These are phyloP conservation scores for Microdochium nivale DNA, from an alignment of 2,329 filamentous ascomycete genomes.

Conservation along the genomic window DNA sequence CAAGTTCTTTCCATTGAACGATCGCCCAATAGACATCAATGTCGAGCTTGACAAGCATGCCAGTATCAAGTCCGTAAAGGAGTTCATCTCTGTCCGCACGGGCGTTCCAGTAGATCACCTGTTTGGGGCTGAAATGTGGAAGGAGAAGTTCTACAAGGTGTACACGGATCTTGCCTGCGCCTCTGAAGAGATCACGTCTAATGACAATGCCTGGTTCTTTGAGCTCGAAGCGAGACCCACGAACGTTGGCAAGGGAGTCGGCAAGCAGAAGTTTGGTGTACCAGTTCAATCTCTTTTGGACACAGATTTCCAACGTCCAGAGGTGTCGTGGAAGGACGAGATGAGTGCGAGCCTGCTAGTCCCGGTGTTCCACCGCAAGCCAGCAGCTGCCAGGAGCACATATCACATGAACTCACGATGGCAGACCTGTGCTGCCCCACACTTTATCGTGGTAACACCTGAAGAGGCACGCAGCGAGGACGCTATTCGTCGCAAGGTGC, in stretches of 20 bases:
- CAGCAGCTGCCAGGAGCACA: constrained; percentile 14
- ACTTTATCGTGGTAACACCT: constrained; percentile 67
- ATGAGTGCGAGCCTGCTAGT: constrained; percentile 61
- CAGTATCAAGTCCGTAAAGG: constrained; percentile 60
- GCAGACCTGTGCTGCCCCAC: constrained; percentile 27
- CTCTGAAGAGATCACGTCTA: constrained; percentile 61
- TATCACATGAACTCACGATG: constrained; percentile 14
- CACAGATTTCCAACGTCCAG: constrained; percentile 25
- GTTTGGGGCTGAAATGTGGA: constrained; percentile 78
- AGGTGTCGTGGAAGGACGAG: constrained; percentile 48
- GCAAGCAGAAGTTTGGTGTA: constrained; percentile 31
- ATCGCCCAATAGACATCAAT: constrained; percentile 60
- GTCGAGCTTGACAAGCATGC: constrained; percentile 75
- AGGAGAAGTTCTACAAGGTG: constrained; percentile 76
- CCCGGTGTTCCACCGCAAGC: constrained; percentile 57
- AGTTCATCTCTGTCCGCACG: constrained; percentile 58
- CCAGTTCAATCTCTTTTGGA: constrained; percentile 38
- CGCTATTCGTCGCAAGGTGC: constrained; percentile 67
- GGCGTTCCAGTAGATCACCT: constrained; percentile 57
- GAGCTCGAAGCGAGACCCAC: constrained; percentile 75
- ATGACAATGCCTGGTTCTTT: constrained; percentile 60
- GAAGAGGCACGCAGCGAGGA: constrained; percentile 64
- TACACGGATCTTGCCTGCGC: constrained; percentile 63
- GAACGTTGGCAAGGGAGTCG: constrained; percentile 56
- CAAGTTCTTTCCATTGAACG: constrained; percentile 69